Percentiles rank a stretch among this genome's conserved stretches.
phyloP scores from a whole-genome alignment of 306 rosid species.

The Glycine soja region DNA sequence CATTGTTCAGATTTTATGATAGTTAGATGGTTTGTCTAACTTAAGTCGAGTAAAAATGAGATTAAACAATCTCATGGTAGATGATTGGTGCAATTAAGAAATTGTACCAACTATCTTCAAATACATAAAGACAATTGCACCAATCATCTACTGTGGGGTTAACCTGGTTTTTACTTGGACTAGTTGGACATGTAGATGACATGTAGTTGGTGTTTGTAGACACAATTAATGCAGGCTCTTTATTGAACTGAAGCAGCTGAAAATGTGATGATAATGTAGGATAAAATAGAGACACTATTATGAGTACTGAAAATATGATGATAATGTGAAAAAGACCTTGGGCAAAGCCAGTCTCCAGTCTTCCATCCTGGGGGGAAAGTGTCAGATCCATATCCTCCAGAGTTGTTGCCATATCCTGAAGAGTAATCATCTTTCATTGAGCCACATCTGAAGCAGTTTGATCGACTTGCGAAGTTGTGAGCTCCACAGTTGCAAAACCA shows the following conservation, averaged over 20 bases:
- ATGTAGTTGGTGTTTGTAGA: constrained; percentile 28
- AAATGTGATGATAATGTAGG: background rate
- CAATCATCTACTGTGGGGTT: background rate
- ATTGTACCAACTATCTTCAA: background rate
- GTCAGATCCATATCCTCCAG: constrained; percentile 67
- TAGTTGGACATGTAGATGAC: background rate
- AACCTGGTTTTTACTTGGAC: background rate
- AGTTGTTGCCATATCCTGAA: constrained; percentile 54
- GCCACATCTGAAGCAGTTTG: constrained; percentile 76
- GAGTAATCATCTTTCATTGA: constrained; percentile 64
- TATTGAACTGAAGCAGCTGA: constrained; percentile 2
- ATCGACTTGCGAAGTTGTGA: constrained; percentile 94
- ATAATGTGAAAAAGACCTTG: constrained; percentile 62
- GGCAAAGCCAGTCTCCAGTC: constrained; percentile 95
- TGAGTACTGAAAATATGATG: constrained; percentile 25
- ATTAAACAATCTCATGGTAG: background rate
- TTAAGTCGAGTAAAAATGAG: background rate
- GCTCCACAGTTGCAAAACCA: constrained; percentile 94
- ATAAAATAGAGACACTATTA: background rate
- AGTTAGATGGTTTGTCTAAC: background rate
- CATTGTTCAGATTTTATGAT: constrained; percentile 34
- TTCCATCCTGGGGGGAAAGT: constrained; percentile 95
- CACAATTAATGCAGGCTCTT: constrained; percentile 28
- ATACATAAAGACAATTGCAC: background rate
- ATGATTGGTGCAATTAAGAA: background rate